Base-by-base conservation (phyloP, 2,329 filamentous ascomycete species). In the Colletotrichum sp. region DNA sequence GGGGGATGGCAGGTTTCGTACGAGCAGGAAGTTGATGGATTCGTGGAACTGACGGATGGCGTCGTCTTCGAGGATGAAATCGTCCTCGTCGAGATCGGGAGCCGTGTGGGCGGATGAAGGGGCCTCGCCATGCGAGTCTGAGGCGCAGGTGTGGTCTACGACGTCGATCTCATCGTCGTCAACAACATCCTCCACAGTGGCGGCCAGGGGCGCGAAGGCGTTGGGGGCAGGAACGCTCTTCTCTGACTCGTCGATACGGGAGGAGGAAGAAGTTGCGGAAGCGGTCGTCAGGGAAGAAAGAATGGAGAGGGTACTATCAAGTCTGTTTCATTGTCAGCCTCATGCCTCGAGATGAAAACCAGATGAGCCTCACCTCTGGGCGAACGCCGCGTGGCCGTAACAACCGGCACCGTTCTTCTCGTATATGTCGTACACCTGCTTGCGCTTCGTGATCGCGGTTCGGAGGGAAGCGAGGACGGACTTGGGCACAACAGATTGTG, bases 151-250 rank as follows among this genome's bases (percentile, higher is more conserved):
- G 12, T n/a, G 18, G 9, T 48, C 38, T 4, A 12, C 9, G 18
- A 48, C 9, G 6, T 21, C 10, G 5, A 9, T 61, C 3, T n/a
- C 28, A 1, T 21, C 12, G 9, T 8, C 28, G 5, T 61, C 58
- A 1, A 21, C 58, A 10, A 34, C 18, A 13, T 28, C 30, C 13
- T 61, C 58, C 9, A 61, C 58, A 5, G 58, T 24, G 18, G 32
- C 58, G 10, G 58, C 28, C 18, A 61, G 58, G n/a, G 58, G 32
- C 7, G 58, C 28, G 12, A 61, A 61, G 4, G 16, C 18, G 58
- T 61, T 61, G 18, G 28, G 28, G 1, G 26, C n/a, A 10, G 18
- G 0, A 1, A 1, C 9, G 18, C 18, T 18, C 26, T n/a, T 32
- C 10, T 32, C 1, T 6, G 28, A 8, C 18, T 28, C 30, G 9